These are phyloP conservation scores for Moesziomyces antarcticus DNA, from an alignment of 1,284 basidiomycete species.

Conservation along the genomic window DNA sequence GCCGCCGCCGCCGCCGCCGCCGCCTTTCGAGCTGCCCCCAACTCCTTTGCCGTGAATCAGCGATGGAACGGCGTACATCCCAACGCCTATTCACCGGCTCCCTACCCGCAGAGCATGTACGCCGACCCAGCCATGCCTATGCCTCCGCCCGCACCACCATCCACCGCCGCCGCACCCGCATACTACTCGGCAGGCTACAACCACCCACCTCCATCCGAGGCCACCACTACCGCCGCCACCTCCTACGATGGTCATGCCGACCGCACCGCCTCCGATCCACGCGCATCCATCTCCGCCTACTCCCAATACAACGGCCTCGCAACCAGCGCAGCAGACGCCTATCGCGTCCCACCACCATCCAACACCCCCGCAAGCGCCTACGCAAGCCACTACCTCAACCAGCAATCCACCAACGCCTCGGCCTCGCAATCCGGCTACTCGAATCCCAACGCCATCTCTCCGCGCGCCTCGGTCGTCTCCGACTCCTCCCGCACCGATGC, in stretches of 20 bases:
- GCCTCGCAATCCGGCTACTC: conserved; percentile 22
- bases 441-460: conserved; percentile 37
- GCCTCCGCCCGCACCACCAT: conserved; percentile 3
- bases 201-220: neutral
- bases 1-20: no score
- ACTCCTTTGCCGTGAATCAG: conserved; percentile 37
- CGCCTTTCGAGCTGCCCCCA: conserved; percentile 35
- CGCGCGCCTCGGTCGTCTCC: conserved; percentile 30
- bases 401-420: conserved; percentile 15
- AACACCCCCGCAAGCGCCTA: conserved; percentile 38
- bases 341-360: conserved; percentile 15
- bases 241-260: conserved; percentile 27
- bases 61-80: conserved; percentile 39
- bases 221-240: conserved; percentile 7
- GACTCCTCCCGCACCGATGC: conserved; percentile 14
- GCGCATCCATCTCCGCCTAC: conserved; percentile 28
- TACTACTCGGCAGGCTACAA: conserved; percentile 34
- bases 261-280: conserved; percentile 26
- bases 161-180: conserved; percentile 11
- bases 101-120: conserved; percentile 22
- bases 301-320: conserved; percentile 28
- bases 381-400: conserved; percentile 38
- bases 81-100: conserved; percentile 12
- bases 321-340: conserved; percentile 42
- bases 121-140: conserved; percentile 27